Evolutionary conservation across 2,329 filamentous ascomycete genomes (phyloP).

Genomic region (Trichoderma sp.): DNA sequence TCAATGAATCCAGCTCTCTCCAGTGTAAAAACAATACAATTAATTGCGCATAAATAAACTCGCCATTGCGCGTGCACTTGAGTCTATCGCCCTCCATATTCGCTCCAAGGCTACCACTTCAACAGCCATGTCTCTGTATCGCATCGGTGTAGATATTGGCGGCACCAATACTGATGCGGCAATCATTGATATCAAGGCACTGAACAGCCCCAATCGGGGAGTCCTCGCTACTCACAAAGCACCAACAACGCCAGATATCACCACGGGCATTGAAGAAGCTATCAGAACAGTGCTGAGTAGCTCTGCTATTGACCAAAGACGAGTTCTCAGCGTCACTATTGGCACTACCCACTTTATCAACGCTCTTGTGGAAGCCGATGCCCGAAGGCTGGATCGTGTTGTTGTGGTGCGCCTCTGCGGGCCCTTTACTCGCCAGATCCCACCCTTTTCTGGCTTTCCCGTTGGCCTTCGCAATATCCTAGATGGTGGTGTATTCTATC

Average conservation of each 20-base stretch:
- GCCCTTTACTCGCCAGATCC: conserved; percentile 45
- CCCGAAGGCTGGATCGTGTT: conserved; percentile 44
- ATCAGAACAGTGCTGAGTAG: conserved; percentile 45
- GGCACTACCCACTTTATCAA: conserved; percentile 55
- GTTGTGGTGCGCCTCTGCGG: conserved; percentile 51
- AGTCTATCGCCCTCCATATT: too few species aligned
- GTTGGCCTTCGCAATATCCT: conserved; percentile 42
- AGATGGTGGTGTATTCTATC: conserved; percentile 42
- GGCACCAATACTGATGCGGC: conserved; percentile 48
- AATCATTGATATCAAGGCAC: conserved; percentile 44
- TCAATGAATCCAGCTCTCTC: too few species aligned
- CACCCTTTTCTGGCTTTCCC: conserved; percentile 50
- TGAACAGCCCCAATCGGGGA: conserved; percentile 38
- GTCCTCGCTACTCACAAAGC: conserved; percentile 51
- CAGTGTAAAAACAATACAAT: too few species aligned
- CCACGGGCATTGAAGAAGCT: conserved; percentile 48
- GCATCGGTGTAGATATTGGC: conserved; percentile 47
- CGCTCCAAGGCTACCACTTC: too few species aligned
- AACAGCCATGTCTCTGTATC: conserved; percentile 41
- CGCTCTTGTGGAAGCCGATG: conserved; percentile 49
- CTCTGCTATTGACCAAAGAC: conserved; percentile 39
- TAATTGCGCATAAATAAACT: too few species aligned
- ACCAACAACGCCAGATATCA: conserved; percentile 52
- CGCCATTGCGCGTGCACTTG: too few species aligned
- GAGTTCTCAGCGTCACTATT: conserved; percentile 50